Conservation (phyloP, 2,329 filamentous ascomycete genomes). For the Xylaria sp. region DNA sequence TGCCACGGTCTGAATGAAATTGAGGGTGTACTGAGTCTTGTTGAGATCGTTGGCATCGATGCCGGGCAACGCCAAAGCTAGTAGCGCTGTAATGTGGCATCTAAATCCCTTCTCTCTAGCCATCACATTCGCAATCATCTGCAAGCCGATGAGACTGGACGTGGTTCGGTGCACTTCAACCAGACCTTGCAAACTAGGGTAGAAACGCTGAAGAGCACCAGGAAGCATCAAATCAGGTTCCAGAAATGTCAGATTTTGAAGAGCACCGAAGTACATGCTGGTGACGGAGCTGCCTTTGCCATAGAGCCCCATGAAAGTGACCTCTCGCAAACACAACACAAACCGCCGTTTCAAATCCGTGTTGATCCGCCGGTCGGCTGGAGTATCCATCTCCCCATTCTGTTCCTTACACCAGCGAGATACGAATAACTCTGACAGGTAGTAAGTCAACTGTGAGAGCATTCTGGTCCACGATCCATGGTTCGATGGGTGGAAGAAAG, state of each 20-base stretch:
- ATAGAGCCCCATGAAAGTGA: conserved; percentile 98
- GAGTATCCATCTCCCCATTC: conserved; percentile 89
- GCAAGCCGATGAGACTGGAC: conserved; percentile 89
- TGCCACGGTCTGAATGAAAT: conserved; percentile 94
- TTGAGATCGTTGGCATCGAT: conserved; percentile 98
- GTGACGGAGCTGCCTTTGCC: conserved; percentile 93
- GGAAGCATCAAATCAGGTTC: conserved; percentile 93
- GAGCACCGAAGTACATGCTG: conserved; percentile 87
- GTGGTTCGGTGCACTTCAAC: conserved; percentile 97
- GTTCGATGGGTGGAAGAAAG: conserved; percentile 98
- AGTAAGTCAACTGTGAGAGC: conserved; percentile 89
- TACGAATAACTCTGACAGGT: conserved; percentile 94
- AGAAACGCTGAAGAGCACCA: conserved; percentile 93
- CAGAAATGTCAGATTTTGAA: conserved; percentile 89
- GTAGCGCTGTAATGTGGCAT: conserved; percentile 91
- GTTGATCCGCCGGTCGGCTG: conserved; percentile 80
- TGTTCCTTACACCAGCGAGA: conserved; percentile 97
- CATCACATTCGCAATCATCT: conserved; percentile 92
- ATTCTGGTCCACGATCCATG: conserved; percentile 91
- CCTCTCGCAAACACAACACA: conserved; percentile 87
- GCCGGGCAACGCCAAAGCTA: conserved; percentile 92
- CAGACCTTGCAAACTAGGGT: conserved; percentile 93
- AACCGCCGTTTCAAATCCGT: conserved; percentile 87
- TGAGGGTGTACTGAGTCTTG: conserved; percentile 93
- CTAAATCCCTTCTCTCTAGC: conserved; percentile 93